Conservation (phyloP, 2,329 filamentous ascomycete genomes). For the Sporothrix pseudoabietina region DNA sequence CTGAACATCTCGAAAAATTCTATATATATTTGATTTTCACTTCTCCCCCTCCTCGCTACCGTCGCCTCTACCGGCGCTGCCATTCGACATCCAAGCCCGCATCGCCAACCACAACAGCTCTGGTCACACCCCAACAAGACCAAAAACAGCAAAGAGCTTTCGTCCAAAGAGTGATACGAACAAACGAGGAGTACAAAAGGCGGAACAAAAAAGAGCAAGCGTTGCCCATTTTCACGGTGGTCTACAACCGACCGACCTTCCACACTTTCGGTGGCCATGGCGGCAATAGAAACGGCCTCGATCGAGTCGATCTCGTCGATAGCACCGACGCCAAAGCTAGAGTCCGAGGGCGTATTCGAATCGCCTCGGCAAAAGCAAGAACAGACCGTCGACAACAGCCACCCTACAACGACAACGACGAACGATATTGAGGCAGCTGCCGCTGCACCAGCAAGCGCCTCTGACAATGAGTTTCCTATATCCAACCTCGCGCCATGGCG, state of each 20-base stretch:
- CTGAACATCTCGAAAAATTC: not conserved
- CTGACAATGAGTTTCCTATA: not conserved
- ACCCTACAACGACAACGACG: not conserved
- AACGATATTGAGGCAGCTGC: not conserved
- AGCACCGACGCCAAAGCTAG: not conserved
- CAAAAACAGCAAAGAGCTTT: not conserved
- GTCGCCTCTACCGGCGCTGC: not conserved
- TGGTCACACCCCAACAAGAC: not conserved
- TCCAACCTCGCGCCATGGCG: constrained; percentile 30
- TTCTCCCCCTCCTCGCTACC: not conserved
- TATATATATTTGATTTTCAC: no score
- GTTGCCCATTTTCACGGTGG: not conserved
- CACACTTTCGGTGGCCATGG: not conserved
- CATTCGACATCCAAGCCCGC: not conserved
- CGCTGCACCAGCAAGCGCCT: not conserved
- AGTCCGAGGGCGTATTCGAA: not conserved
- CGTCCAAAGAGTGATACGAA: not conserved
- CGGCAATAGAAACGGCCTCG: not conserved
- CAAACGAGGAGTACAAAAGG: not conserved
- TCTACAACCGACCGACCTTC: not conserved
- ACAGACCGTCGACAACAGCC: not conserved
- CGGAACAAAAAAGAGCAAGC: not conserved
- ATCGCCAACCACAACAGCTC: not conserved
- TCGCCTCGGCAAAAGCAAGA: not conserved
- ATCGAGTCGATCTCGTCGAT: not conserved